Conservation (phyloP, 176 grass and related monocot species). For the Musa acuminata region DNA sequence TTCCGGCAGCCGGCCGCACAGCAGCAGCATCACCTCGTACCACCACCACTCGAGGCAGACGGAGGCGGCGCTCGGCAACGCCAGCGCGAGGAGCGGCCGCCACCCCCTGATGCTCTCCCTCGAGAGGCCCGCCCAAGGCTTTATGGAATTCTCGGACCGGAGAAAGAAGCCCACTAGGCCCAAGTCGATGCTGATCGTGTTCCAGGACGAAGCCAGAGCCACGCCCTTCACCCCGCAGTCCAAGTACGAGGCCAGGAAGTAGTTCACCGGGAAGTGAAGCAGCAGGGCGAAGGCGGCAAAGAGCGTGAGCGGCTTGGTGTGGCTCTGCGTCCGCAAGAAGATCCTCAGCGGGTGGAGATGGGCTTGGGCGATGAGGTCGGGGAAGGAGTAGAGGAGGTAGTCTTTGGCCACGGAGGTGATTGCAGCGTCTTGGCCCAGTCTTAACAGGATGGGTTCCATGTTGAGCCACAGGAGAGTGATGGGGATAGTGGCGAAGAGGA, state of each 20-base stretch:
- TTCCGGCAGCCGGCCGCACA: constrained; percentile 13
- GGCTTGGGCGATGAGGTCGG: constrained; percentile 16
- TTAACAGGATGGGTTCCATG: background rate
- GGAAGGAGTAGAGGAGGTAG: constrained; percentile 15
- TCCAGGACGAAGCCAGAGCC: constrained; percentile 9
- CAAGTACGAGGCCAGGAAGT: background rate
- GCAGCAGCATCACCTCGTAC: constrained; percentile 17
- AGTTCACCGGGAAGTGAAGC: constrained; percentile 12
- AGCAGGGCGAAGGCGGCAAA: background rate
- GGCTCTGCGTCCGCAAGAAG: constrained; percentile 9
- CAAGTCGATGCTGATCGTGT: constrained; percentile 9
- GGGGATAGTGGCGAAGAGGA: constrained; percentile 1
- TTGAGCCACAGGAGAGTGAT: constrained; percentile 15
- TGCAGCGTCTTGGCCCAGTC: background rate
- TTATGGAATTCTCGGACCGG: background rate
- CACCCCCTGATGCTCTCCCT: background rate
- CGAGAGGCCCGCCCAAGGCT: constrained; percentile 8
- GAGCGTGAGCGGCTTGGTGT: constrained; percentile 10
- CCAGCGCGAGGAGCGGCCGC: background rate
- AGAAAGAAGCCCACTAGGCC: constrained; percentile 2
- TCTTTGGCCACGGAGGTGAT: background rate
- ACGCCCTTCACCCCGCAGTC: constrained; percentile 1
- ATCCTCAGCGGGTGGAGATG: constrained; percentile 12
- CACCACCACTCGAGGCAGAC: constrained; percentile 27
- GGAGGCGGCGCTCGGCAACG: constrained; percentile 1